Conservation (phyloP, 306 rosid species). For the Clitoria ternatea region DNA sequence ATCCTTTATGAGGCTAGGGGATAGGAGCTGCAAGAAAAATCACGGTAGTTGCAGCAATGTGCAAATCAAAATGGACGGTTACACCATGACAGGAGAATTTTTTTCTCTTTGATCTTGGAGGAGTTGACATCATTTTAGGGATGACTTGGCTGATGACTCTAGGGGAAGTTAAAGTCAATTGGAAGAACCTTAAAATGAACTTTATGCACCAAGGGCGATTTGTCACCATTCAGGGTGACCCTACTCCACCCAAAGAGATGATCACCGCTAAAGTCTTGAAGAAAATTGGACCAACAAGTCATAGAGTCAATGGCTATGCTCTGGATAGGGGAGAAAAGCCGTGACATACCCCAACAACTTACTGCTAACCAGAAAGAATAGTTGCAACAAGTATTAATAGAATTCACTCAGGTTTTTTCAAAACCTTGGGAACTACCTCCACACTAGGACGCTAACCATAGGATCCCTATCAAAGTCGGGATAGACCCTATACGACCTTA, state of each 20-base stretch:
- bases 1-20: too few species aligned
- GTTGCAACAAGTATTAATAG: neutral
- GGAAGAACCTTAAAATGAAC: neutral
- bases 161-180: too few species aligned
- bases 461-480: neutral
- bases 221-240: neutral
- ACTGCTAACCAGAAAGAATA: neutral
- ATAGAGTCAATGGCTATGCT: neutral
- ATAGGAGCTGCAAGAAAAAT: too few species aligned
- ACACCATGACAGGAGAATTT: neutral
- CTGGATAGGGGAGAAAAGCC: neutral
- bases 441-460: neutral
- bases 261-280: neutral
- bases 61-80: neutral
- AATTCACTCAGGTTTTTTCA: neutral
- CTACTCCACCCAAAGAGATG: neutral
- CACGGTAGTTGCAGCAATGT: too few species aligned
- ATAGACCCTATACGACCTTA: neutral
- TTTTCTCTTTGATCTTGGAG: neutral
- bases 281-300: neutral
- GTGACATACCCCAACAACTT: neutral
- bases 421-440: neutral
- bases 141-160: too few species aligned
- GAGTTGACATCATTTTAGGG: neutral
- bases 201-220: neutral